Evolutionary conservation across 495 filamentous ascomycete genomes (phyloP), one percentile per base, ranked within the genome.

Genomic region (Podospora conica): DNA sequence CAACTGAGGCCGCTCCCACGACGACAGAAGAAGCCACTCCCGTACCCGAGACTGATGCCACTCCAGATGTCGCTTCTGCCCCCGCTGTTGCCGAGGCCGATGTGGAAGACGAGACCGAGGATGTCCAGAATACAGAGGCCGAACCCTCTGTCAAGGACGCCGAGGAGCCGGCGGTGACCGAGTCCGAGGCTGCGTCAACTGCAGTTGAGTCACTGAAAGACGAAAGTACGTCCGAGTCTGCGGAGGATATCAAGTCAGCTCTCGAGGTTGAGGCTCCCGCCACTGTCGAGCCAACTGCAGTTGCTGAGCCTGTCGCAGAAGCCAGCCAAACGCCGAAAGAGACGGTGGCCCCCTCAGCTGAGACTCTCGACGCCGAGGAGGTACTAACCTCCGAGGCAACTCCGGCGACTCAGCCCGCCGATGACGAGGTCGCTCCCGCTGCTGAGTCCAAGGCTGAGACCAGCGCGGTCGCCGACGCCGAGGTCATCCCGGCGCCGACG

Each of bases 381-480:
- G 58, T 48, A 48, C 40, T 48, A 48, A 48, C 40, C 40, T n/a
- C 40, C 2, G 40, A 48, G 18, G 40, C 40, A 48, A 48, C 15
- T 18, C 18, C 40, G 40, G 40, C 40, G 40, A 48, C 40, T 48
- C 40, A 48, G 40, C 40, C 40, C 40, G 25, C 66, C 24, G 53
- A 68, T 24, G 62, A 53, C 8, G 58, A 22, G 24, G 53, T 24
- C 22, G 40, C 40, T 8, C 58, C 66, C 25, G 58, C 63, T 29
- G 23, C 31, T 27, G 66, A 65, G 15, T 11, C 59, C 11, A 21
- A 31, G 2, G 18, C 58, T 48, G 40, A 48, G 40, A 48, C 40
- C 40, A n/a, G 15, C 40, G 40, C 40, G 31, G 54, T 22, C 5
- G 59, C 58, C 15, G 55, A 53, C 25, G 25, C 28, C 8, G 56